Conservation (phyloP, 495 filamentous ascomycete genomes). For the Mytilinidion resinicola region DNA sequence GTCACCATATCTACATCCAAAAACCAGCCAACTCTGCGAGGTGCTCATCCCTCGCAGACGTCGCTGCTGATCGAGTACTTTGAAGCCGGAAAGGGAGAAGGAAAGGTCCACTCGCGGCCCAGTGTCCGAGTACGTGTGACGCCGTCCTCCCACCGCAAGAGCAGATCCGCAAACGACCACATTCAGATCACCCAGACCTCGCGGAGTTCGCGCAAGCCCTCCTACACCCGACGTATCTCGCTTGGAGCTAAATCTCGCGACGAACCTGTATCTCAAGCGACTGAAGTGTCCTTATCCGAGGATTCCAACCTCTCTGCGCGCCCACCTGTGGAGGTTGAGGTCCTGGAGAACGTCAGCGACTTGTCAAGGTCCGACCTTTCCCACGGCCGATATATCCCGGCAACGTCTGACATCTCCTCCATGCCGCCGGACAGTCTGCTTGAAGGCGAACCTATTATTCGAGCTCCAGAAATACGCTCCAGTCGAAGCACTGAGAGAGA, state of each 20-base stretch:
- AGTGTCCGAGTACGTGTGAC: slow-evolving; percentile 95
- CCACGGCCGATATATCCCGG: slow-evolving; percentile 51
- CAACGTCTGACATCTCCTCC: slow-evolving; percentile 79
- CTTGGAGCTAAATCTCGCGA: slow-evolving; percentile 48
- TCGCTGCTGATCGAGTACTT: slow-evolving; percentile 98
- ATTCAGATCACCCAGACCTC: slow-evolving; percentile 77
- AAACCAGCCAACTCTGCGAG: slow-evolving; percentile 37
- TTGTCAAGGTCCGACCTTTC: slow-evolving; percentile 44
- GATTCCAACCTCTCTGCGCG: slow-evolving; percentile 65
- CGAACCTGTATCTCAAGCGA: slow-evolving; percentile 40
- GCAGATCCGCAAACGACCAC: slow-evolving; percentile 56
- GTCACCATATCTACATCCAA: slow-evolving; percentile 73
- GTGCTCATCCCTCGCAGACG: slow-evolving; percentile 63
- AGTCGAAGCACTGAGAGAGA: slow-evolving; percentile 54
- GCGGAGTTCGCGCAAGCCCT: slow-evolving; percentile 54
- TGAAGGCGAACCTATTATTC: slow-evolving; percentile 46
- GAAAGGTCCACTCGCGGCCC: slow-evolving; percentile 58
- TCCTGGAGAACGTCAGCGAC: slow-evolving; percentile 56
- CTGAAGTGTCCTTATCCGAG: slow-evolving; percentile 64
- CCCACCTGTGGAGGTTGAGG: slow-evolving; percentile 77
- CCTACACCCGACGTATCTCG: slow-evolving; percentile 59
- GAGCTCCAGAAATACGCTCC: slow-evolving; percentile 45
- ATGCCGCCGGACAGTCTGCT: slow-evolving; percentile 90
- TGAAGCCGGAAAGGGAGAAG: slow-evolving; percentile 66
- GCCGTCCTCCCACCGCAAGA: slow-evolving; percentile 59